phyloP scores from a whole-genome alignment of 805 yeast species.

The Candida jianshihensis region DNA sequence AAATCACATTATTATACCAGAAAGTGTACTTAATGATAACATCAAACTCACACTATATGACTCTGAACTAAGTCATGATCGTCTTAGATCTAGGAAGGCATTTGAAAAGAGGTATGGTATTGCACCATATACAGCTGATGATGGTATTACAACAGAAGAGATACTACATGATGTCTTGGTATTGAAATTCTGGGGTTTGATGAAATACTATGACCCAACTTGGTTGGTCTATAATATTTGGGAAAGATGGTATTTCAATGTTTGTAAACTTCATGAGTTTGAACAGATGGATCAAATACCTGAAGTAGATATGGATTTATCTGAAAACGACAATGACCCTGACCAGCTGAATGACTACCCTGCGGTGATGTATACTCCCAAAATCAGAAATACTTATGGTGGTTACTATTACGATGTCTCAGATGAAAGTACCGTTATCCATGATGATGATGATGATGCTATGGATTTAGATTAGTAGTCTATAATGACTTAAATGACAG shows the following conservation, averaged over 20 bases:
- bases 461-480: slow-evolving; percentile 14
- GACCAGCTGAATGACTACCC: not conserved
- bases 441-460: slow-evolving; percentile 12
- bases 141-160: slow-evolving; percentile 12
- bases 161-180: slow-evolving; percentile 17
- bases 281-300: no score
- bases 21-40: not conserved
- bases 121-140: not conserved
- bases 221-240: slow-evolving; percentile 18
- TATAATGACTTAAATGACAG: no score
- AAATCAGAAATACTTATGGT: slow-evolving; percentile 5
- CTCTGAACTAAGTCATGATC: not conserved
- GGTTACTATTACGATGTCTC: slow-evolving; percentile 3
- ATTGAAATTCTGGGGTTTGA: slow-evolving; percentile 18
- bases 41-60: not conserved
- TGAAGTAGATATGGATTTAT: no score
- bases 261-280: slow-evolving; percentile 9
- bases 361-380: not conserved
- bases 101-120: slow-evolving; percentile 1
- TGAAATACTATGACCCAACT: slow-evolving; percentile 21
- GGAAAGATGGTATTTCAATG: slow-evolving; percentile 24
- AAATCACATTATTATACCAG: not conserved
- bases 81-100: slow-evolving; percentile 1
- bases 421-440: not conserved
- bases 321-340: no score